A percentile compares a stretch with the other conserved stretches of the same genome.
These are phyloP conservation scores for Herpetomonas muscarum DNA, from an alignment of 208 protist species.

Conservation along the genomic window DNA sequence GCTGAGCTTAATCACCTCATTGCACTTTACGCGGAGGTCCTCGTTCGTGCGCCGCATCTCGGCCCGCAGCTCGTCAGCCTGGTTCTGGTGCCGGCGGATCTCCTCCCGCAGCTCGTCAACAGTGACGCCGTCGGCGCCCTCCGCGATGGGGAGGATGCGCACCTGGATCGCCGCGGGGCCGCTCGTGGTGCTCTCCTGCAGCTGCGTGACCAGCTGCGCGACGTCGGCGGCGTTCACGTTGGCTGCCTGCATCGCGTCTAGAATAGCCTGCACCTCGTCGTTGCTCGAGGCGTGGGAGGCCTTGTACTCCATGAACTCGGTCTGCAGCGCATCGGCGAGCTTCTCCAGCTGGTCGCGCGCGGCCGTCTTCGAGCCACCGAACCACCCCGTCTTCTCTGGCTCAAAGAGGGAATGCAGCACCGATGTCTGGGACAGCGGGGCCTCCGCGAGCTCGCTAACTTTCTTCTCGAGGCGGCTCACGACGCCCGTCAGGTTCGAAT, in stretches of 20 bases:
- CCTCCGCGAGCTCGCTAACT: constrained; percentile 24
- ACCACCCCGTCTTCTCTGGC: constrained; percentile 76
- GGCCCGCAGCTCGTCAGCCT: constrained; percentile 10
- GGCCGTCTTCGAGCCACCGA: constrained; percentile 62
- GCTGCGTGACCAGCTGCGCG: constrained; percentile 42
- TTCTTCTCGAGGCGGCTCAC: constrained; percentile 39
- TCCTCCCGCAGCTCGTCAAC: constrained; percentile 39
- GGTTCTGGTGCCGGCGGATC: constrained; percentile 26
- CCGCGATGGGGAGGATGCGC: constrained; percentile 32
- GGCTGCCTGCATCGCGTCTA: constrained; percentile 57
- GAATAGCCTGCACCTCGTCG: constrained; percentile 73
- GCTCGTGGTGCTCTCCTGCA: constrained; percentile 60
- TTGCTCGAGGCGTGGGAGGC: constrained; percentile 67
- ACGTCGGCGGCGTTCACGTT: constrained; percentile 57
- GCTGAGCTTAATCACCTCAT: constrained; percentile 14
- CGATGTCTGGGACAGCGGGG: constrained; percentile 36
- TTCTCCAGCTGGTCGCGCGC: constrained; percentile 65
- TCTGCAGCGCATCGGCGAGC: constrained; percentile 52
- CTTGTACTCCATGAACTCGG: constrained; percentile 75
- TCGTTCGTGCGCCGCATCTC: constrained; percentile 14
- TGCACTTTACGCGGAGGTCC: constrained; percentile 17
- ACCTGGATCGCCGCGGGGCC: constrained; percentile 32
- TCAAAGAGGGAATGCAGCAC: constrained; percentile 75
- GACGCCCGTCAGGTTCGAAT: constrained; percentile 39
- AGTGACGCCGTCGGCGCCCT: constrained; percentile 14